A percentile compares a stretch with the other conserved stretches of the same genome.
These are phyloP conservation scores for Pogostemon cablin DNA, from an alignment of 257 asterid species.

Conservation along the genomic window DNA sequence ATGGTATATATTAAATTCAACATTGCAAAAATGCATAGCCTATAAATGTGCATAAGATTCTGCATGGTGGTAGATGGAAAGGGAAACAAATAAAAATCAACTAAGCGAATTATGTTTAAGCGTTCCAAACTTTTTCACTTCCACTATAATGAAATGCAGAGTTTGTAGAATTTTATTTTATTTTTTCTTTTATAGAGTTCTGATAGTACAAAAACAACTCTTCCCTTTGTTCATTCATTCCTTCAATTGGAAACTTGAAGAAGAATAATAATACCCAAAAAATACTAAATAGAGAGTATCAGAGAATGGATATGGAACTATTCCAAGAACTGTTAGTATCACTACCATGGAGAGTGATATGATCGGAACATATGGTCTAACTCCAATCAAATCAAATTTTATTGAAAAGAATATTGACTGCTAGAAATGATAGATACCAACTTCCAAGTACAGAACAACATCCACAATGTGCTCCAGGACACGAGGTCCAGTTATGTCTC, in stretches of 20 bases:
- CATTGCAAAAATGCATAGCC: neutral
- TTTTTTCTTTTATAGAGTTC: too few species aligned
- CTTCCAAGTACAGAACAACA: constrained; percentile 95
- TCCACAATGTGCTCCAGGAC: constrained; percentile 96
- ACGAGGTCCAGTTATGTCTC: constrained; percentile 98
- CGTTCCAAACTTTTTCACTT: neutral
- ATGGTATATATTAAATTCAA: neutral
- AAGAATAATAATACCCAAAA: constrained; percentile 7
- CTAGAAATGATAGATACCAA: constrained; percentile 50
- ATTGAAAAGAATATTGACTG: constrained; percentile 7
- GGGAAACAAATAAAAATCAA: neutral
- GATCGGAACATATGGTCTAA: neutral
- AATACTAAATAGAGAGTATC: neutral
- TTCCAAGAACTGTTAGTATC: constrained; percentile 6
- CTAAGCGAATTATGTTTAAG: neutral
- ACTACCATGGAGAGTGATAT: constrained; percentile 2
- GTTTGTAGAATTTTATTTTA: neutral
- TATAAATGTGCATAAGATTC: constrained; percentile 3
- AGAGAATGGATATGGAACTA: constrained; percentile 17
- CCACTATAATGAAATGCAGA: constrained; percentile 2
- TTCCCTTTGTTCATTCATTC: constrained; percentile 8
- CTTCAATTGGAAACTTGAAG: constrained; percentile 13
- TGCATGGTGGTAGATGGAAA: neutral
- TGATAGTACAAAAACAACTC: too few species aligned
- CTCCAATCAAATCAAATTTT: neutral